Evolutionary conservation across 2,329 filamentous ascomycete genomes (phyloP).

Genomic region (Emydomyces testavorans): DNA sequence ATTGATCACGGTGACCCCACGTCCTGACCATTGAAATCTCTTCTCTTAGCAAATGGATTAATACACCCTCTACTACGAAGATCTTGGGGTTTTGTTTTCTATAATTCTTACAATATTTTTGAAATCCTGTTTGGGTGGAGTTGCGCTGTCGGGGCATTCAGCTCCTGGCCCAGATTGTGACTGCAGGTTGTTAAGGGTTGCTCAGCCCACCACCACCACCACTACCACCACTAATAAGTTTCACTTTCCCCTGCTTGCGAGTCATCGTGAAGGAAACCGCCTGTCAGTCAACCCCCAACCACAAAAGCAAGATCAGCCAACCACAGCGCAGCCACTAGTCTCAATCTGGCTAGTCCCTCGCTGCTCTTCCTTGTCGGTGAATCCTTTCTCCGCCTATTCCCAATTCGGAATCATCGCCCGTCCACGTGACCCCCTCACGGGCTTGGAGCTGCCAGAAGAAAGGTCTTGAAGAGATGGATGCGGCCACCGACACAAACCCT

Average conservation of each 20-base stretch:
- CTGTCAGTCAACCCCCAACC: too few species aligned
- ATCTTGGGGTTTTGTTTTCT: not conserved
- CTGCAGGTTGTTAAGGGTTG: not conserved
- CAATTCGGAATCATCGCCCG: too few species aligned
- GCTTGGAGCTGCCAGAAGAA: slow-evolving; percentile 1
- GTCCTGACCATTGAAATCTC: not conserved
- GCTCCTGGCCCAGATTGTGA: not conserved
- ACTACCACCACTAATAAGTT: too few species aligned
- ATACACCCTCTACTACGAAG: slow-evolving; percentile 5
- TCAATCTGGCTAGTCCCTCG: too few species aligned
- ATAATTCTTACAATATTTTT: slow-evolving; percentile 3
- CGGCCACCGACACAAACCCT: slow-evolving; percentile 4
- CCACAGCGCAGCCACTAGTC: not conserved
- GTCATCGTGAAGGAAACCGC: too few species aligned
- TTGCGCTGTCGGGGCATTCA: not conserved
- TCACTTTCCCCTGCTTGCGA: too few species aligned
- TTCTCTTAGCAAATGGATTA: slow-evolving; percentile 12
- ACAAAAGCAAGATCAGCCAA: not conserved
- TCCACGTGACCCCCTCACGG: slow-evolving; percentile 8
- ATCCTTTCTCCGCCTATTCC: slow-evolving; percentile 4
- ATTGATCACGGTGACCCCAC: slow-evolving; percentile 6
- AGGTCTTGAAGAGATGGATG: slow-evolving; percentile 1
- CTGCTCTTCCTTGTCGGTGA: slow-evolving; percentile 4
- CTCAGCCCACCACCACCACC: too few species aligned
- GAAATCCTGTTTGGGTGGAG: not conserved